Evolutionary conservation across 2,329 filamentous ascomycete genomes (phyloP).

Genomic region (Fusarium sp.): DNA sequence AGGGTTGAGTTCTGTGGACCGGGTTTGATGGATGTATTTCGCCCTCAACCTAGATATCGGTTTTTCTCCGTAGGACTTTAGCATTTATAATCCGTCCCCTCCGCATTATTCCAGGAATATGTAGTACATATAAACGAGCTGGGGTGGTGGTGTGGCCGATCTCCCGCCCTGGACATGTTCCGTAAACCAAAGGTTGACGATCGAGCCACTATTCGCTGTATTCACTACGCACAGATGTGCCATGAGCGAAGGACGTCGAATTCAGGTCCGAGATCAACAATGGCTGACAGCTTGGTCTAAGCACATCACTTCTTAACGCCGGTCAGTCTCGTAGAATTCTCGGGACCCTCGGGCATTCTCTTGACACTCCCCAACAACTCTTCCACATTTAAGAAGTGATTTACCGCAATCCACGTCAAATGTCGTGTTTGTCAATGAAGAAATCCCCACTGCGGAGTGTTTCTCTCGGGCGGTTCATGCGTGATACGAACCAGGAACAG

Average conservation of each 20-base stretch:
- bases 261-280: neutral
- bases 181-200: neutral
- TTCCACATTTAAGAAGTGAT: conserved; percentile 1
- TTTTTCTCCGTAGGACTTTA: neutral
- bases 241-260: neutral
- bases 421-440: neutral
- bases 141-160: conserved; percentile 23
- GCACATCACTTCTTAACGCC: neutral
- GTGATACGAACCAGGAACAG: conserved; percentile 1
- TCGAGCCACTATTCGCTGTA: neutral
- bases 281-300: neutral
- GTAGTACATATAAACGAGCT: neutral
- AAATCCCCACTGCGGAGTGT: neutral
- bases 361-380: neutral
- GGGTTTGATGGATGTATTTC: conserved; percentile 13
- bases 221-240: neutral
- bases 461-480: conserved; percentile 4
- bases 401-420: neutral
- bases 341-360: neutral
- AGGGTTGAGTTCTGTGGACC: conserved; percentile 28
- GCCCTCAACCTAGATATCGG: neutral
- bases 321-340: neutral
- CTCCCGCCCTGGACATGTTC: conserved; percentile 11
- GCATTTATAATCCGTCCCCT: neutral
- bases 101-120: conserved; percentile 7